Base-by-base conservation (phyloP, 306 rosid genomes). In the Castanospermum australe region DNA sequence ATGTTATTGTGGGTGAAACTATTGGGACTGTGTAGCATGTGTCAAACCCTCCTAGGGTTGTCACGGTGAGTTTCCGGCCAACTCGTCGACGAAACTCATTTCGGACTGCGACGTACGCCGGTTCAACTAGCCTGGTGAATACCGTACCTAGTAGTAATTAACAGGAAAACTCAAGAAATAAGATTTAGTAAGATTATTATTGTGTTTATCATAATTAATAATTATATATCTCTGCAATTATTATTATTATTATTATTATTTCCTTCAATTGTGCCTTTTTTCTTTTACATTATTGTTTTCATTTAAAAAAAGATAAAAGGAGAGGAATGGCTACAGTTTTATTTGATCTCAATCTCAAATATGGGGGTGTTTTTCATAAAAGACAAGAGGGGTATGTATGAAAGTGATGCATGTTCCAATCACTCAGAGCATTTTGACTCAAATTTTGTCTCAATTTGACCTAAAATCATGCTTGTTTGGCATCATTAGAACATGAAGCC, bases 1-100 rank as follows among this genome's bases (percentile, higher is more conserved):
- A 88, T 13, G 97, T 96, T 38, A 96, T 82, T 0, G 90, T 89
- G 0, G 99, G 99, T n/a, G 84, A 89, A 0, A 83, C 76, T 7
- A 96, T 86, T 5, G 99, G 96, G 2, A 74, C 88, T 0, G 71
- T 42, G 82, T 96, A 96, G 84, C 99, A 96, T 4, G 99, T 96
- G 84, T 96, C 99, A 20, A 96, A 96, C 17, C 99, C 99, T 13
- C 99, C 99, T 0, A 96, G 82, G 5, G 86, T 22, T 7, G 98
- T 85, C 62, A 86, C 88, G 0, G 74, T n/a, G 3, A 86, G 10
- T 10, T 55, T 90, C 30, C 84, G 45, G 2, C 87, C 83, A 0
- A 91, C 89, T 69, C 98, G 83, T 51, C 92, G 72, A 0, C 94
- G 79, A 75, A 96, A 96, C 80, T 90, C 99, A 13, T 96, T 75